Evolutionary conservation across 768 basidiomycete genomes (phyloP).

Genomic region (Lentinula raphanica): DNA sequence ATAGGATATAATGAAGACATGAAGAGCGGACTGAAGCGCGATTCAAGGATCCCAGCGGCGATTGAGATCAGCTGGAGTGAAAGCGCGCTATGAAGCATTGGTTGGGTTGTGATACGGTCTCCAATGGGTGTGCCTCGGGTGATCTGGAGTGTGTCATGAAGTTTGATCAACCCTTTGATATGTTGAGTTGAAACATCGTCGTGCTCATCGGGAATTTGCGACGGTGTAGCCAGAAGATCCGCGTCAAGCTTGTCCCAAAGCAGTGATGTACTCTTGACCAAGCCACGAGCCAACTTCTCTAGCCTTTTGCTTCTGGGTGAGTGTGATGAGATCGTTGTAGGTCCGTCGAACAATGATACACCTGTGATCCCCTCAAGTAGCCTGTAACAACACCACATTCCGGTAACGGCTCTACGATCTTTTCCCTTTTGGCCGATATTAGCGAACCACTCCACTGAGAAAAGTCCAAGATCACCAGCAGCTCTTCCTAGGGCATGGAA

Average conservation of each 20-base stretch:
- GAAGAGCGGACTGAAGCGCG: conserved; percentile 67
- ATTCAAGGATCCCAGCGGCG: conserved; percentile 63
- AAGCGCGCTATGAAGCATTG: conserved; percentile 62
- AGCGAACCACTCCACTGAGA: conserved; percentile 80
- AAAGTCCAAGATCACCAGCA: conserved; percentile 63
- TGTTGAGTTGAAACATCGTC: conserved; percentile 47
- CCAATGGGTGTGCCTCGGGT: conserved; percentile 29
- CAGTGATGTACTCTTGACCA: conserved; percentile 62
- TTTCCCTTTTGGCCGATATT: conserved; percentile 43
- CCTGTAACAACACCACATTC: conserved; percentile 79
- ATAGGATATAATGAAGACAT: conserved; percentile 81
- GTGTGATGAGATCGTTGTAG: conserved; percentile 17
- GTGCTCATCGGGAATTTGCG: background rate
- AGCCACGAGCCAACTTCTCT: conserved; percentile 57
- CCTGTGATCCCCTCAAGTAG: conserved; percentile 68
- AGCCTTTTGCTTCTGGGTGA: conserved; percentile 42
- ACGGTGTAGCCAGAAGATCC: conserved; percentile 14
- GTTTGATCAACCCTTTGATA: conserved; percentile 55
- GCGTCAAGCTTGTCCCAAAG: conserved; percentile 57
- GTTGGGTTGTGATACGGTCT: conserved; percentile 35
- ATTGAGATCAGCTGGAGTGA: conserved; percentile 74
- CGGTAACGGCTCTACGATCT: conserved; percentile 50
- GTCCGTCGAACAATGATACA: conserved; percentile 33
- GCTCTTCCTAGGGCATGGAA: conserved; percentile 67
- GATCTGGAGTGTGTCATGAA: conserved; percentile 57